Evolutionary conservation across 176 grass and related monocot genomes (phyloP).

Genomic region (Cenchrus fungigraminus): DNA sequence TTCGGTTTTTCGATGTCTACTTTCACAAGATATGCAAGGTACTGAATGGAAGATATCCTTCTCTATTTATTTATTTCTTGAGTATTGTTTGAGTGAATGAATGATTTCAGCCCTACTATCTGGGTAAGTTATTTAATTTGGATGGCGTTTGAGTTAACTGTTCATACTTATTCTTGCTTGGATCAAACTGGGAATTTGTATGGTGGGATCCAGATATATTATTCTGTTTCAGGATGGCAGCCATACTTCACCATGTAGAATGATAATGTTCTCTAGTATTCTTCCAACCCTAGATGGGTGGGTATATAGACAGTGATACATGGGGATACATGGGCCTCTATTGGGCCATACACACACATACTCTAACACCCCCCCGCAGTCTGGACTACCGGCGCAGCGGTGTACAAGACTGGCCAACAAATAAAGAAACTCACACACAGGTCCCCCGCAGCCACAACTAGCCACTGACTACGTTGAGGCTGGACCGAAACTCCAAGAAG

Average conservation of each 20-base stretch:
- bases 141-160: neutral
- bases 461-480: too few relatives aligned
- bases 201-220: neutral
- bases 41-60: neutral
- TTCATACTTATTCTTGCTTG: neutral
- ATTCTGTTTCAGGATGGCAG: neutral
- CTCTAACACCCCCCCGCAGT: too few relatives aligned
- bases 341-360: too few relatives aligned
- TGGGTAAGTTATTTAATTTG: slow-evolving; percentile 2
- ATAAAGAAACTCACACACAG: too few relatives aligned
- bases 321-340: too few relatives aligned
- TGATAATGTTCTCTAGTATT: too few relatives aligned
- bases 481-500: too few relatives aligned
- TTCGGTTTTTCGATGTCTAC: slow-evolving; percentile 56
- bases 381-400: too few relatives aligned
- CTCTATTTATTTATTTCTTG: slow-evolving; percentile 14
- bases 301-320: too few relatives aligned
- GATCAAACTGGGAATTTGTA: neutral
- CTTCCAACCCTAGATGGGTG: too few relatives aligned
- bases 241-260: neutral
- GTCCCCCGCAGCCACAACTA: too few relatives aligned
- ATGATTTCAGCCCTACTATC: neutral
- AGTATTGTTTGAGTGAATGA: neutral
- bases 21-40: slow-evolving; percentile 81
- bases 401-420: too few relatives aligned